Base-by-base conservation (phyloP, 2,329 filamentous ascomycete genomes). In the Geoglossum cookeanum region DNA sequence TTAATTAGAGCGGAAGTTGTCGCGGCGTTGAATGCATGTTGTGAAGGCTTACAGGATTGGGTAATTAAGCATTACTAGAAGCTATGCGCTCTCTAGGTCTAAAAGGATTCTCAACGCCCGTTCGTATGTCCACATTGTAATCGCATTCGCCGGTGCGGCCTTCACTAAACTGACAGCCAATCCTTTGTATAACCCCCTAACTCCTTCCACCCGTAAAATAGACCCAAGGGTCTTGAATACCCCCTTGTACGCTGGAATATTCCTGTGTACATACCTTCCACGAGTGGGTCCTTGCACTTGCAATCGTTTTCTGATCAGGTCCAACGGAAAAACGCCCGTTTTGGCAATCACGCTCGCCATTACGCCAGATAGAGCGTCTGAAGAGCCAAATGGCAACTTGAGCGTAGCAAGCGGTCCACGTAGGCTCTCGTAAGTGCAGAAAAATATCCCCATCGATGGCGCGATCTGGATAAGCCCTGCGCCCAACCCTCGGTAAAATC, bases 401-500 rank as follows among this genome's bases (percentile, higher is more conserved):
- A 81, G 64, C 4, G 66, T 65, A 5, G 74, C 73, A 51, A 91
- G 68, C 0, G 77, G 78, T 4, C 79, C 67, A 5, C 86, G 76
- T 55, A 94, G 72, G 8, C 77, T 75, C 69, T 98, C 92, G 71
- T 97, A 98, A 45, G 81, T 78, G 37, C 86, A 79, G 70, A 98
- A 98, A 73, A 98, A 97, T 1, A 95, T 75, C 13, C 92, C 92
- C 92, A 98, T 98, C 68, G 91, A 94, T 1, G 92, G 92, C 7
- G 95, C 80, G 54, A 97, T 92, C 72, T 96, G 90, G 30, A 77
- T 84, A 27, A 97, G 74, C 0, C 84, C 88, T 1, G 91, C 90
- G 1, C 78, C 78, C 37, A 94, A 74, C 3, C 92, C 92, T 54
- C 88, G 85, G 69, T 95, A 98, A 72, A 94, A 97, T 0, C 92